Percentiles rank a stretch among this genome's conserved stretches.
These are phyloP conservation scores for Nymphaea thermarum DNA, from an alignment of 164 flowering plant genomes.

Conservation along the genomic window DNA sequence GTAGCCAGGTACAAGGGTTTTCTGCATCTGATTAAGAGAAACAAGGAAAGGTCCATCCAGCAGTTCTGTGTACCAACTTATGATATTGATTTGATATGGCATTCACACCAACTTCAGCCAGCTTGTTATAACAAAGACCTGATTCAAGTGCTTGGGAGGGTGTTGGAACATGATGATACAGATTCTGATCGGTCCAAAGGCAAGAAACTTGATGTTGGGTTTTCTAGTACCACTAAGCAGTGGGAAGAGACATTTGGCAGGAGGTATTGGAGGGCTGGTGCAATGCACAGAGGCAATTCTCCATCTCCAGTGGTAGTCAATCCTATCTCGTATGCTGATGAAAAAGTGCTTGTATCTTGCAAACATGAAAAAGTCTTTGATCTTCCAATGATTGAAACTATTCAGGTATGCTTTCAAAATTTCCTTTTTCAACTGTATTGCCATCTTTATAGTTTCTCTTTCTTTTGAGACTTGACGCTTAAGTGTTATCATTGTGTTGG, in stretches of 20 bases:
- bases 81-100: conserved; percentile 96
- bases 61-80: conserved; percentile 91
- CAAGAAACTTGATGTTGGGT: conserved; percentile 74
- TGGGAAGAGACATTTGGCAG: conserved; percentile 81
- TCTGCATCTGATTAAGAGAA: conserved; percentile 76
- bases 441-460: not conserved
- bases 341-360: not conserved
- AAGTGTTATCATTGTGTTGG: not conserved
- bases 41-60: conserved; percentile 44
- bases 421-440: not conserved
- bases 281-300: conserved; percentile 70
- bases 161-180: conserved; percentile 82
- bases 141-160: conserved; percentile 34
- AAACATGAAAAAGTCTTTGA: conserved; percentile 13
- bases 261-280: conserved; percentile 94
- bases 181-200: conserved; percentile 82
- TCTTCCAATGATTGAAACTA: conserved; percentile 28
- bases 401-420: conserved; percentile 44
- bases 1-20: conserved; percentile 88
- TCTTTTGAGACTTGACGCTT: not conserved
- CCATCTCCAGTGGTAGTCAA: conserved; percentile 51
- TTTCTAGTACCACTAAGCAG: conserved; percentile 69
- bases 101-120: conserved; percentile 83
- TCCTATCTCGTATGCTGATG: conserved; percentile 19
- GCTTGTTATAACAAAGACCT: conserved; percentile 67